phyloP scores from a whole-genome alignment of 1,284 basidiomycete genomes.

The Cystobasidium pallidum region DNA sequence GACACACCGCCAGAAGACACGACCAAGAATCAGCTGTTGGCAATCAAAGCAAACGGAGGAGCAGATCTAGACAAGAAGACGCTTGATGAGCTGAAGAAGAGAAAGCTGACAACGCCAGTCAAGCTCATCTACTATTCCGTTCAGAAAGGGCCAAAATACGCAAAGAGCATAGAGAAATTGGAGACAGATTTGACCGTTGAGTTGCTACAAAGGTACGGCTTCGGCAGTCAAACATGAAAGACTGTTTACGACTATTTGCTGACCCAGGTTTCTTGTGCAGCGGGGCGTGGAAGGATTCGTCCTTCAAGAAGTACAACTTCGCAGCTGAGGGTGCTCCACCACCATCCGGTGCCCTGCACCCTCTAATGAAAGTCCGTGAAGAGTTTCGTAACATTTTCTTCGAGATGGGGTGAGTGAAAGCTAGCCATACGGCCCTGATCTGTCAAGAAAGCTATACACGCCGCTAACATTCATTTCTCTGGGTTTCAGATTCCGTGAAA shows the following conservation, averaged over 20 bases:
- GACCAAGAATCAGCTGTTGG: constrained; percentile 27
- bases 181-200: constrained; percentile 97
- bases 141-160: constrained; percentile 82
- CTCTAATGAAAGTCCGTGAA: constrained; percentile 94
- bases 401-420: constrained; percentile 84
- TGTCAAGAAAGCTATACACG: neutral
- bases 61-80: constrained; percentile 68
- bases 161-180: constrained; percentile 90
- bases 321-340: constrained; percentile 91
- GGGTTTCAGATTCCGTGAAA: constrained; percentile 85
- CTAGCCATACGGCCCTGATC: neutral
- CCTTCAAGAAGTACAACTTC: constrained; percentile 99
- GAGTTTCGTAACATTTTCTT: constrained; percentile 98
- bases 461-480: neutral
- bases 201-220: constrained; percentile 80
- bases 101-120: constrained; percentile 76
- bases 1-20: constrained; percentile 58
- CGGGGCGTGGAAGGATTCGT: constrained; percentile 85
- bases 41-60: neutral
- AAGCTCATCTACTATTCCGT: constrained; percentile 95
- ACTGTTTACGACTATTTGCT: neutral
- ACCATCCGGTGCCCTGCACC: constrained; percentile 88
- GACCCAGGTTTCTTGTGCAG: constrained; percentile 58
- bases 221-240: neutral
- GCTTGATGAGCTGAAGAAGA: constrained; percentile 83